Percentiles rank a stretch among this genome's conserved stretches.
Evolutionary conservation across 2,329 filamentous ascomycete genomes (phyloP).

Genomic region (Colletotrichum tropicicola): DNA sequence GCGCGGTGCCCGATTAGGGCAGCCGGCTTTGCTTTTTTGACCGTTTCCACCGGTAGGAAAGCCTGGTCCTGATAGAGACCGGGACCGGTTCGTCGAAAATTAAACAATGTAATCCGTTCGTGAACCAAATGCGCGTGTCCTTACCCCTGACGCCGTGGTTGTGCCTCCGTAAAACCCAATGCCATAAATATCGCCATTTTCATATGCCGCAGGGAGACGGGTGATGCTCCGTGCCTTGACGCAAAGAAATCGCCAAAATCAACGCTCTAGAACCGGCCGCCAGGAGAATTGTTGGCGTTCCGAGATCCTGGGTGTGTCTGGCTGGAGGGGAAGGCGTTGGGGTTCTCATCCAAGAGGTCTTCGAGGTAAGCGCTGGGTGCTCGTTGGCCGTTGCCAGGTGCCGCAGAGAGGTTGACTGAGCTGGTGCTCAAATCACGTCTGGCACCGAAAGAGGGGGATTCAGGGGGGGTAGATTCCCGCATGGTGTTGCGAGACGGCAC

Average conservation of each 20-base stretch:
- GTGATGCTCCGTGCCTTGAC: not conserved
- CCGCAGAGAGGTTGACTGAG: conserved; percentile 70
- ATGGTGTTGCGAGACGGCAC: conserved; percentile 50
- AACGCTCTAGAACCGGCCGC: conserved; percentile 5
- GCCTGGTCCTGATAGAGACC: not conserved
- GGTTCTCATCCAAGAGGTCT: conserved; percentile 84
- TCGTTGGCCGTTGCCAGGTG: conserved; percentile 68
- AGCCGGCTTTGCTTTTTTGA: conserved; percentile 9
- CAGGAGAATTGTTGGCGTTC: conserved; percentile 16
- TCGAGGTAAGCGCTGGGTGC: conserved; percentile 92
- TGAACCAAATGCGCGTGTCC: conserved; percentile 14
- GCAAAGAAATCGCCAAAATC: not conserved
- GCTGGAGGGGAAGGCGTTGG: conserved; percentile 57
- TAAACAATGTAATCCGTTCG: conserved; percentile 18
- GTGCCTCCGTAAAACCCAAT: conserved; percentile 12
- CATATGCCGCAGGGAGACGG: conserved; percentile 8
- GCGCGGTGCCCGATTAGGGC: not conserved
- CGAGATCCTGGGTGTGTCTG: conserved; percentile 41
- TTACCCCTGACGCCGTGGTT: conserved; percentile 25
- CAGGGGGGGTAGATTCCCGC: conserved; percentile 65
- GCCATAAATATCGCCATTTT: conserved; percentile 19
- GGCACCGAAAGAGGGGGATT: conserved; percentile 65
- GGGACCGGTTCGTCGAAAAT: not conserved
- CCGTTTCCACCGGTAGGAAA: not conserved
- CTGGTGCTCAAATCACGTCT: conserved; percentile 68